phyloP scores from a whole-genome alignment of 768 basidiomycete species.

The Sutorius australiensis region DNA sequence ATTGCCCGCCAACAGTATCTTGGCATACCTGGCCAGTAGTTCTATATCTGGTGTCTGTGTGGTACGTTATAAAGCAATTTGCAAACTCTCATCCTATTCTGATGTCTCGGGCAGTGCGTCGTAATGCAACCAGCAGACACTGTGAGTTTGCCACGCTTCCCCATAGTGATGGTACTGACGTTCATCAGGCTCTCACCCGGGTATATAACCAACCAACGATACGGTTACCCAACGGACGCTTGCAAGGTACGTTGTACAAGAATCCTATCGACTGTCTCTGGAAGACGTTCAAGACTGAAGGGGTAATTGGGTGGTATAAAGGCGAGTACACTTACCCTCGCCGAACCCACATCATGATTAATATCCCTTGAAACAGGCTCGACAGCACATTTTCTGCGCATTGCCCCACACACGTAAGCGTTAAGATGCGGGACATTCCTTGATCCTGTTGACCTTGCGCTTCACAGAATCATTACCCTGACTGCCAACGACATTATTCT shows the following conservation, averaged over 20 bases:
- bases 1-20: slow-evolving; percentile 70
- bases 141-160: slow-evolving; percentile 40
- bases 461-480: slow-evolving; percentile 76
- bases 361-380: slow-evolving; percentile 52
- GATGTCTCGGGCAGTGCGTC: slow-evolving; percentile 49
- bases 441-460: slow-evolving; percentile 2
- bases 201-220: slow-evolving; percentile 95
- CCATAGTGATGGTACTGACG: background rate
- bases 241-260: slow-evolving; percentile 76
- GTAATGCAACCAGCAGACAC: slow-evolving; percentile 97
- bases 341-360: background rate
- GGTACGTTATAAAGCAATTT: slow-evolving; percentile 44
- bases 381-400: slow-evolving; percentile 89
- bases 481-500: slow-evolving; percentile 82
- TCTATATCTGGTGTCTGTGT: slow-evolving; percentile 89
- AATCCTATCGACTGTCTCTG: slow-evolving; percentile 95
- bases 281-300: slow-evolving; percentile 92
- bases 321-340: slow-evolving; percentile 38
- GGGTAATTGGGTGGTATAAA: slow-evolving; percentile 94
- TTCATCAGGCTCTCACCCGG: slow-evolving; percentile 71
- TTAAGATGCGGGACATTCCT: background rate
- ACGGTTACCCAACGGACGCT: slow-evolving; percentile 62
- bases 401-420: slow-evolving; percentile 85
- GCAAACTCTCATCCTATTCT: slow-evolving; percentile 5
- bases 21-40: slow-evolving; percentile 86